These are phyloP conservation scores for Fusarium citri DNA, from an alignment of 2,329 filamentous ascomycete genomes.

Conservation along the genomic window DNA sequence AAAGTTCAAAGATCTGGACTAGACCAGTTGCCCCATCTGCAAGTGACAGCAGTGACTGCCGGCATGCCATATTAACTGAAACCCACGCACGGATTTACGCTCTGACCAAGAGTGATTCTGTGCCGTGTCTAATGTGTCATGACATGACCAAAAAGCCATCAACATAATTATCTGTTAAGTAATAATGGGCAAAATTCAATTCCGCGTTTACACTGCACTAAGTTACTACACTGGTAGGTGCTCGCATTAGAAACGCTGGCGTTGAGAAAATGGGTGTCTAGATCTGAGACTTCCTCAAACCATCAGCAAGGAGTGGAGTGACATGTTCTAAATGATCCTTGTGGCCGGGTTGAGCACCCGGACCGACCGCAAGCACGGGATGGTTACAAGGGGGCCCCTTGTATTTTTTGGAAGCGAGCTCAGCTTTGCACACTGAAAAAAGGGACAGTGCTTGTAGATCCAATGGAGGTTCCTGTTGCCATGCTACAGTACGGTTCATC, in stretches of 20 bases:
- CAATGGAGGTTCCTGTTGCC: background rate
- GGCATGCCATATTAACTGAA: slow-evolving; percentile 8
- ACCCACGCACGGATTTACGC: background rate
- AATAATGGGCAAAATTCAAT: slow-evolving; percentile 3
- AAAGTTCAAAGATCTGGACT: background rate
- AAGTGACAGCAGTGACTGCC: background rate
- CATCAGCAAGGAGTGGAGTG: slow-evolving; percentile 30
- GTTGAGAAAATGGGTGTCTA: slow-evolving; percentile 25
- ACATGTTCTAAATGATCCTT: slow-evolving; percentile 23
- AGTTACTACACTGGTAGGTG: slow-evolving; percentile 11
- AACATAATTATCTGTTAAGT: background rate
- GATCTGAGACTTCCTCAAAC: slow-evolving; percentile 30
- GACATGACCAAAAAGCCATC: background rate
- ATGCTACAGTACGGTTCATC: background rate
- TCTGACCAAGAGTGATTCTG: background rate
- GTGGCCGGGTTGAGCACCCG: slow-evolving; percentile 38
- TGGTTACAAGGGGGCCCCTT: slow-evolving; percentile 26
- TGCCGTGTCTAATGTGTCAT: background rate
- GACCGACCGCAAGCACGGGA: slow-evolving; percentile 33
- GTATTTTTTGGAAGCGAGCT: slow-evolving; percentile 27
- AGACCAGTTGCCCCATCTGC: background rate
- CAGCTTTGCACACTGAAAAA: slow-evolving; percentile 28
- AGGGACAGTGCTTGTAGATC: slow-evolving; percentile 20
- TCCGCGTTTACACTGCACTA: background rate
- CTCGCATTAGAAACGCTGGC: slow-evolving; percentile 40